phyloP scores from a whole-genome alignment of 2,329 filamentous ascomycete species.

The Mycocentrospora acerina region DNA sequence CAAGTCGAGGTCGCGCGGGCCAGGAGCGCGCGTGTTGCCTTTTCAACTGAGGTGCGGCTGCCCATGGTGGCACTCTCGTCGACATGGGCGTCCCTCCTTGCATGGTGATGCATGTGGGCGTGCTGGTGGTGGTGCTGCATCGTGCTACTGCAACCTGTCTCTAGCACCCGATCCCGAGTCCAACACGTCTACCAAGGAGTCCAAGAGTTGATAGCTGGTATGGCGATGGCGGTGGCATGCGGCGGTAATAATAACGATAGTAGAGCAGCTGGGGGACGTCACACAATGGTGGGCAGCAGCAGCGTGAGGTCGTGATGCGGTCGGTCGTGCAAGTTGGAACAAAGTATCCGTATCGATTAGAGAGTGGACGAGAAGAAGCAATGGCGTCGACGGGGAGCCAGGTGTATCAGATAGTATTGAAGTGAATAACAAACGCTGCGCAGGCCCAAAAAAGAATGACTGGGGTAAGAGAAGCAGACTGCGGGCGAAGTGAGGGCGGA shows the following conservation, averaged over 20 bases:
- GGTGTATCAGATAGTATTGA: constrained; percentile 12
- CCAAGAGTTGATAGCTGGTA: neutral
- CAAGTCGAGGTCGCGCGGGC: constrained; percentile 27
- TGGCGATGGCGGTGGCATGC: constrained; percentile 1
- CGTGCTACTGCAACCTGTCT: constrained; percentile 9
- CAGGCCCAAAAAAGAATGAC: constrained; percentile 42
- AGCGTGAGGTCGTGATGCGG: constrained; percentile 39
- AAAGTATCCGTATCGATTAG: too few species aligned
- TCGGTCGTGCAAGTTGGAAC: constrained; percentile 27
- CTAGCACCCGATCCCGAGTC: constrained; percentile 3
- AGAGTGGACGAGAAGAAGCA: too few species aligned
- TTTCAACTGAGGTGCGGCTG: constrained; percentile 26
- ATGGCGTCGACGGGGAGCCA: constrained; percentile 1
- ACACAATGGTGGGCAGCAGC: constrained; percentile 30
- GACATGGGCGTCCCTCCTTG: constrained; percentile 22
- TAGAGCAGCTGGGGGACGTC: constrained; percentile 1
- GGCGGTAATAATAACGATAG: neutral
- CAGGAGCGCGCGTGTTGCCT: constrained; percentile 28
- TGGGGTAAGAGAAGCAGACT: constrained; percentile 40
- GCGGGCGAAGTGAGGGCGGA: constrained; percentile 23
- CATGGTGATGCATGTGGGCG: constrained; percentile 33
- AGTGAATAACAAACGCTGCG: constrained; percentile 19
- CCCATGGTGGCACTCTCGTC: constrained; percentile 16
- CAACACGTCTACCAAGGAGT: neutral
- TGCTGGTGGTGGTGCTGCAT: constrained; percentile 38